Percentiles rank a stretch among this genome's conserved stretches.
phyloP scores from a whole-genome alignment of 2,329 filamentous ascomycete species.

The Cercospora zeina region DNA sequence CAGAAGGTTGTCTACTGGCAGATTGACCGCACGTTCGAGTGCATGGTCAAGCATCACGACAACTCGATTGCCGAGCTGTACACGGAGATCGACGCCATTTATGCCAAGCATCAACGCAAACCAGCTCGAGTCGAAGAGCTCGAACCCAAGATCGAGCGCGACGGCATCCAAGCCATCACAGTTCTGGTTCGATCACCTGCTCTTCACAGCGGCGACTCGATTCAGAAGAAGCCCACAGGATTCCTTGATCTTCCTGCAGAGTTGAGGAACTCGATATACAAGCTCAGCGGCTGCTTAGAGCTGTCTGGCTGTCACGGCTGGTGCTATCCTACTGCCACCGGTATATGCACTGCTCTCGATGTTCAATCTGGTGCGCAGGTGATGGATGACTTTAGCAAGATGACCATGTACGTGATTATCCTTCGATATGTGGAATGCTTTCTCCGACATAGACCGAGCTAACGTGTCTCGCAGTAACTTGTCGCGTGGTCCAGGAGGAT shows the following conservation, averaged over 20 bases:
- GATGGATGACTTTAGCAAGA: no score
- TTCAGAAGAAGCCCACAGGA: neutral
- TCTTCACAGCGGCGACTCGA: neutral
- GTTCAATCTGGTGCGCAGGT: no score
- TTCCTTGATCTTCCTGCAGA: neutral
- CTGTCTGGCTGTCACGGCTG: no score
- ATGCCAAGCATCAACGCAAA: neutral
- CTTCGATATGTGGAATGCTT: no score
- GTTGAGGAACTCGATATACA: neutral
- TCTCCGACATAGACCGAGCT: no score
- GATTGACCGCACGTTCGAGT: neutral
- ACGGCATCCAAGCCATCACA: neutral
- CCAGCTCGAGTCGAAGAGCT: neutral
- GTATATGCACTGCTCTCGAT: no score
- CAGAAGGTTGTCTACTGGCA: neutral
- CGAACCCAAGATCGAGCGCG: neutral
- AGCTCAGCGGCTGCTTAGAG: neutral
- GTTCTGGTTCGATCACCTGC: neutral
- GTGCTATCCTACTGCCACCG: no score
- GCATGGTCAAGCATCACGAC: neutral
- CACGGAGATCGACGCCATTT: neutral
- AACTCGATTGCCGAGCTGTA: neutral
- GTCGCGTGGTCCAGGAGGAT: no score
- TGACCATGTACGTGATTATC: no score
- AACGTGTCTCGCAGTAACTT: no score